Conservation (phyloP, 2,329 filamentous ascomycete species). For the Clonostachys rosea region DNA sequence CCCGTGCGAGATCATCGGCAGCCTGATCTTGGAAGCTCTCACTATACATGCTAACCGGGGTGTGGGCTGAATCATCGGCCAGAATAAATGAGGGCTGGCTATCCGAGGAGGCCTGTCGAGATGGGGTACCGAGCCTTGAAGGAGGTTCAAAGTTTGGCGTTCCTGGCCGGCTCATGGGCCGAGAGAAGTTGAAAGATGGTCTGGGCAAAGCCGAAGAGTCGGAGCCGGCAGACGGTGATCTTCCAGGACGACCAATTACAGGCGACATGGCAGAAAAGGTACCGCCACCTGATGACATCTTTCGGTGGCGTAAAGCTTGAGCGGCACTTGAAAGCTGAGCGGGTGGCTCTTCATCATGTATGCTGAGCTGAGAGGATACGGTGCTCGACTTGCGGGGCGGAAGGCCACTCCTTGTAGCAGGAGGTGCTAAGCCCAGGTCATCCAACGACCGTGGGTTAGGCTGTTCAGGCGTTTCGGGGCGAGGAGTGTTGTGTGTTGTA, state of each 20-base stretch:
- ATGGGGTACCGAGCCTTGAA: constrained; percentile 35
- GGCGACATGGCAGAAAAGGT: constrained; percentile 36
- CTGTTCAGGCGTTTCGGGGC: constrained; percentile 35
- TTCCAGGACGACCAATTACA: constrained; percentile 21
- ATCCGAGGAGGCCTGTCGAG: constrained; percentile 60
- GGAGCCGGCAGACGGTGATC: constrained; percentile 82
- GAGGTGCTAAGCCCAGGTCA: constrained; percentile 38
- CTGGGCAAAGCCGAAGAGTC: constrained; percentile 70
- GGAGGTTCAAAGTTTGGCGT: constrained; percentile 41
- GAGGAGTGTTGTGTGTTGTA: constrained; percentile 19
- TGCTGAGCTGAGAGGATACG: constrained; percentile 58
- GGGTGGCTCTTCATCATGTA: constrained; percentile 42
- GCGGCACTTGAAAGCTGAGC: constrained; percentile 31
- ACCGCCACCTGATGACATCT: constrained; percentile 20
- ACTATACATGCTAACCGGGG: constrained; percentile 68
- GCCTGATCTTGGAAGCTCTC: constrained; percentile 58
- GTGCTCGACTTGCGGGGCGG: constrained; percentile 54
- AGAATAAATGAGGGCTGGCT: constrained; percentile 62
- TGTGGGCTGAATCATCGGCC: constrained; percentile 61
- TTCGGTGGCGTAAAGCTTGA: constrained; percentile 55
- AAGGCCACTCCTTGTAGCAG: constrained; percentile 22
- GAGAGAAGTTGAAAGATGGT: constrained; percentile 89
- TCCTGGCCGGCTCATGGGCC: constrained; percentile 74
- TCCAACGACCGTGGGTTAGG: constrained; percentile 42
- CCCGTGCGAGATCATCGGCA: constrained; percentile 38